These are phyloP conservation scores for Pseudocercospora cruenta DNA, from an alignment of 2,329 filamentous ascomycete genomes.

Conservation along the genomic window DNA sequence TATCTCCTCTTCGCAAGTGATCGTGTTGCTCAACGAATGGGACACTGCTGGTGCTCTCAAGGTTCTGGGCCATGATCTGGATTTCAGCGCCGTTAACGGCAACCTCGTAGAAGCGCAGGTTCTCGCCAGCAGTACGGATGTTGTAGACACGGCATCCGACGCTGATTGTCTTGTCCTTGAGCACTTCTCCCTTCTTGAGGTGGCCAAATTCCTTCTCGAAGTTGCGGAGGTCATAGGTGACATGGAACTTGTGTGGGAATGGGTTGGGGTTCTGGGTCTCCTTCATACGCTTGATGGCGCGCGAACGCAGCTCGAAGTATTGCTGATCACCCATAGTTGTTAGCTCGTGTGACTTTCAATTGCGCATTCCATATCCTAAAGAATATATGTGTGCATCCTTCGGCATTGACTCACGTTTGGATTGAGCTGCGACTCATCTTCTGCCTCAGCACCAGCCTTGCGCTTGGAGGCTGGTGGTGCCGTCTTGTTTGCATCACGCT, in stretches of 20 bases:
- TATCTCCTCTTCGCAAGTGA: conserved; percentile 84
- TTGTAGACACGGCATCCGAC: conserved; percentile 88
- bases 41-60: conserved; percentile 70
- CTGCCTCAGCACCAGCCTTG: conserved; percentile 63
- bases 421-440: conserved; percentile 72
- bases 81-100: conserved; percentile 74
- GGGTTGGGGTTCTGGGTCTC: conserved; percentile 75
- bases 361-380: background rate
- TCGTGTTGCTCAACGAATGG: conserved; percentile 89
- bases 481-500: conserved; percentile 71
- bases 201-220: conserved; percentile 77
- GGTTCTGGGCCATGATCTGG: conserved; percentile 89
- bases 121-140: conserved; percentile 78
- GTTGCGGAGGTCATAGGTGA: conserved; percentile 78
- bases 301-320: conserved; percentile 96
- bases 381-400: background rate
- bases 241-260: conserved; percentile 93
- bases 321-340: conserved; percentile 54
- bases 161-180: conserved; percentile 73
- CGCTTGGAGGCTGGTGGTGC: conserved; percentile 62
- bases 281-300: conserved; percentile 75
- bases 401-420: conserved; percentile 63
- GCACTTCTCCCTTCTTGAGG: conserved; percentile 85
- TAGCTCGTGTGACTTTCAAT: background rate
- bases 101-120: conserved; percentile 91